Conservation (phyloP, 768 basidiomycete species). For the Cubamyces lactineus region DNA sequence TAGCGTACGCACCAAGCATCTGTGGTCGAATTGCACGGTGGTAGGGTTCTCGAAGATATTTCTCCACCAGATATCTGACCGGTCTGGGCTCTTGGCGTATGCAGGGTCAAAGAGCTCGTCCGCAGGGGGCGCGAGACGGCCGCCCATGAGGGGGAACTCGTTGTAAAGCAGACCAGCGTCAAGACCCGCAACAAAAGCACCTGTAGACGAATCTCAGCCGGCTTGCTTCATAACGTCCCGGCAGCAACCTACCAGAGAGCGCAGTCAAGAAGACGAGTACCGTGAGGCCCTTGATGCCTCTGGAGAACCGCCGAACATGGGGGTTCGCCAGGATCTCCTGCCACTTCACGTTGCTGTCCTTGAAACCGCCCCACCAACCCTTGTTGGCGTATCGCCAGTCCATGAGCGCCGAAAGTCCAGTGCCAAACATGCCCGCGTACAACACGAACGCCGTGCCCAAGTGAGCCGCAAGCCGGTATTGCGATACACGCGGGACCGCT, state of each 20-base stretch:
- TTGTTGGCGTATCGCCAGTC: slow-evolving; percentile 76
- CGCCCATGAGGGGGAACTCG: slow-evolving; percentile 97
- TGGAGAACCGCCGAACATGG: slow-evolving; percentile 58
- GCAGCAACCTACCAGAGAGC: slow-evolving; percentile 68
- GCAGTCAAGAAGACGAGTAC: slow-evolving; percentile 90
- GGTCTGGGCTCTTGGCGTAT: slow-evolving; percentile 72
- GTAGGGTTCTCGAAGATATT: slow-evolving; percentile 98
- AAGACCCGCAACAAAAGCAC: slow-evolving; percentile 96
- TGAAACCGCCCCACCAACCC: slow-evolving; percentile 61
- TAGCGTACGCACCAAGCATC: slow-evolving; percentile 70
- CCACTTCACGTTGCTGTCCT: slow-evolving; percentile 42
- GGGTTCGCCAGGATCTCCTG: slow-evolving; percentile 57
- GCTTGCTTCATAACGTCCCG: neutral
- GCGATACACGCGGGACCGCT: slow-evolving; percentile 92
- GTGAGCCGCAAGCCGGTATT: slow-evolving; percentile 95
- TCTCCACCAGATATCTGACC: slow-evolving; percentile 89
- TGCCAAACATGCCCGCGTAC: slow-evolving; percentile 91
- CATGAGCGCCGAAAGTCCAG: slow-evolving; percentile 72
- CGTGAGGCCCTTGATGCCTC: slow-evolving; percentile 61
- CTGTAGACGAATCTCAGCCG: slow-evolving; percentile 43
- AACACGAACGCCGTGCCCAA: slow-evolving; percentile 88
- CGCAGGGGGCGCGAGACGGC: slow-evolving; percentile 75
- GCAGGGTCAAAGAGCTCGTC: slow-evolving; percentile 79
- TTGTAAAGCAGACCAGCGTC: slow-evolving; percentile 98
- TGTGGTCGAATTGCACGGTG: slow-evolving; percentile 96